Base-by-base conservation (phyloP, 2,329 filamentous ascomycete genomes). In the Allantophomopsis cytisporea region DNA sequence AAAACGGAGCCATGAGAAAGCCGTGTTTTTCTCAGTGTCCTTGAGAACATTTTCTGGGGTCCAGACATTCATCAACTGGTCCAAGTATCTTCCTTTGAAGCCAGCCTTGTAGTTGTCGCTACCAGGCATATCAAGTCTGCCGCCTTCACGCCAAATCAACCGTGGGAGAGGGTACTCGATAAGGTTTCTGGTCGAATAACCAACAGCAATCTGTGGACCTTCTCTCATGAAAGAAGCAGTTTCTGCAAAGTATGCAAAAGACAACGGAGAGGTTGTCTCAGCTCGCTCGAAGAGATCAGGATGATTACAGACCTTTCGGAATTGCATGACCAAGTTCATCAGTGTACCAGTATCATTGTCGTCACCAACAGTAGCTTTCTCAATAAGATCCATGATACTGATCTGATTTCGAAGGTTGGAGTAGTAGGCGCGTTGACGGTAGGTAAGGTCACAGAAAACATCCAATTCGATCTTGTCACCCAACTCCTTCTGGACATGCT, bases 251-350 rank as follows among this genome's bases (percentile, higher is more conserved):
- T 81, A 76, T n/a, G 79, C 76, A 50, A 82, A 78, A 1, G 85
- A 82, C 52, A 89, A 80, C 0, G 91, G 86, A 7, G 88, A 94
- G 17, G 75, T 80, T 7, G 86, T 94, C 44, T 96, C 89, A 8
- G 89, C 88, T 35, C 91, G 81, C 60, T 98, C 88, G 50, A 98
- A 98, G 28, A 98, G 63, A 61, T 98, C 91, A 0, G 91, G 91
- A 57, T 98, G 91, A 55, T 98, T 98, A 66, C 91, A 98, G 41
- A 98, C 91, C 64, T 98, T 98, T 52, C 91, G 78, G 73, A 98
- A 98, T 62, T 98, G 91, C 91, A 98, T 98, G 46, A 98, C 91
- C 47, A 98, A 69, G 60, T 98, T 98, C 91, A 98, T 96, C 53
- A 98, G 64, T 1, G 89, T 96, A 32, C 89, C 88, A 30, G 85